A percentile compares a stretch with the other conserved stretches of the same genome.
These are phyloP conservation scores for Metschnikowia cubensis DNA, from an alignment of 805 yeast species.

Conservation along the genomic window DNA sequence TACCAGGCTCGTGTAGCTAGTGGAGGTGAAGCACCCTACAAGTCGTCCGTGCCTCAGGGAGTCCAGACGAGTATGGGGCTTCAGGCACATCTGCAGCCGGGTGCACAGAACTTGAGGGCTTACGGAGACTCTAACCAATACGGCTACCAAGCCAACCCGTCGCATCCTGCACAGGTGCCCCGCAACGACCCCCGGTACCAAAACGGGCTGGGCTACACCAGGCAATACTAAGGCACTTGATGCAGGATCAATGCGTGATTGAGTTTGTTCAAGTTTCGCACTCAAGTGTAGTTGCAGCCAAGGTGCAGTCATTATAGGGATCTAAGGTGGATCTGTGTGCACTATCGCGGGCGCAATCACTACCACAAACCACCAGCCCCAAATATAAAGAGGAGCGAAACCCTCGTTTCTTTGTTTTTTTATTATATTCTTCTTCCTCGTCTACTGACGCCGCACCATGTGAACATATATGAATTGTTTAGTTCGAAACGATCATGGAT, in stretches of 20 bases:
- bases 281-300: neutral
- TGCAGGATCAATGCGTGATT: no score
- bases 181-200: neutral
- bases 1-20: slow-evolving; percentile 6
- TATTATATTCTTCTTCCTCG: neutral
- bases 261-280: no score
- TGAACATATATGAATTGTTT: no score
- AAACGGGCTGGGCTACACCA: slow-evolving; percentile 1
- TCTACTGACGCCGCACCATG: neutral
- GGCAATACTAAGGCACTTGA: slow-evolving; percentile 3
- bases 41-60: slow-evolving; percentile 9
- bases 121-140: slow-evolving; percentile 1
- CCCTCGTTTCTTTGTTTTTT: neutral
- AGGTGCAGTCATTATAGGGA: neutral
- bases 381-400: neutral
- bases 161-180: neutral
- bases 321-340: neutral
- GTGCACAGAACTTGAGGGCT: neutral
- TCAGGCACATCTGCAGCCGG: slow-evolving; percentile 6
- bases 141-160: slow-evolving; percentile 1
- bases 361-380: neutral
- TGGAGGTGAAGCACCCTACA: slow-evolving; percentile 11
- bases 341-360: neutral
- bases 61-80: slow-evolving; percentile 5
- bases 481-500: no score